These are phyloP conservation scores for Marchantia paleacea DNA, from an alignment of 225 moss, liverwort and hornwort species.

Conservation along the genomic window DNA sequence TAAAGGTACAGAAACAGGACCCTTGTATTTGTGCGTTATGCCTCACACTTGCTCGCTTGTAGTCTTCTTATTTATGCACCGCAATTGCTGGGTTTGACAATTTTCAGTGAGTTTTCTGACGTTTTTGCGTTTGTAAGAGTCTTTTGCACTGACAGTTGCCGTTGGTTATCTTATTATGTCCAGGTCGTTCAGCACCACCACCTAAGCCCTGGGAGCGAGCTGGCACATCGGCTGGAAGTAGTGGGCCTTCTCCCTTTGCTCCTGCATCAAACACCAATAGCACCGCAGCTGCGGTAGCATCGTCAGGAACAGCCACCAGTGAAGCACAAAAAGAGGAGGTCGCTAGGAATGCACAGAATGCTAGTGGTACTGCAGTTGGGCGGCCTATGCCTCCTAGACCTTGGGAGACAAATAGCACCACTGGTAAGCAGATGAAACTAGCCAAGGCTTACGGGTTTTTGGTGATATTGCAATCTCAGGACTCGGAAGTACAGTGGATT, in stretches of 20 bases:
- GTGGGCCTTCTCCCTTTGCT: conserved; percentile 79
- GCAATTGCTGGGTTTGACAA: not conserved
- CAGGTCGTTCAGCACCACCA: conserved; percentile 79
- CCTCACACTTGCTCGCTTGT: not conserved
- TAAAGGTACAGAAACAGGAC: not conserved
- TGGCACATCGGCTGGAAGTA: conserved; percentile 50
- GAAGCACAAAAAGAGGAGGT: conserved; percentile 60
- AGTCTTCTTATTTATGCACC: no score
- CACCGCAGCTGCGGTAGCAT: conserved; percentile 72
- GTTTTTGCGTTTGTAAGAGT: not conserved
- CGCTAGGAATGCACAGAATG: conserved; percentile 36
- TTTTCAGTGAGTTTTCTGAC: not conserved
- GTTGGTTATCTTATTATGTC: not conserved
- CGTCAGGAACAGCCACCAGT: conserved; percentile 48
- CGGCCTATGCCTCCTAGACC: conserved; percentile 87
- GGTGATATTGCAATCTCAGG: no score
- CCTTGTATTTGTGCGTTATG: not conserved
- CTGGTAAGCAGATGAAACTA: conserved; percentile 37
- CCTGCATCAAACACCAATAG: conserved; percentile 63
- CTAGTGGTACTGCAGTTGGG: conserved; percentile 52
- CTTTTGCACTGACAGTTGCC: not conserved
- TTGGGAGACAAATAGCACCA: conserved; percentile 67
- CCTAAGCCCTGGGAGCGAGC: conserved; percentile 94
- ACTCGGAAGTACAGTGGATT: no score
- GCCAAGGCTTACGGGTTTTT: no score